A percentile compares a stretch with the other conserved stretches of the same genome.
Evolutionary conservation across 768 basidiomycete species (phyloP).

Genomic region (Trametes elegans): DNA sequence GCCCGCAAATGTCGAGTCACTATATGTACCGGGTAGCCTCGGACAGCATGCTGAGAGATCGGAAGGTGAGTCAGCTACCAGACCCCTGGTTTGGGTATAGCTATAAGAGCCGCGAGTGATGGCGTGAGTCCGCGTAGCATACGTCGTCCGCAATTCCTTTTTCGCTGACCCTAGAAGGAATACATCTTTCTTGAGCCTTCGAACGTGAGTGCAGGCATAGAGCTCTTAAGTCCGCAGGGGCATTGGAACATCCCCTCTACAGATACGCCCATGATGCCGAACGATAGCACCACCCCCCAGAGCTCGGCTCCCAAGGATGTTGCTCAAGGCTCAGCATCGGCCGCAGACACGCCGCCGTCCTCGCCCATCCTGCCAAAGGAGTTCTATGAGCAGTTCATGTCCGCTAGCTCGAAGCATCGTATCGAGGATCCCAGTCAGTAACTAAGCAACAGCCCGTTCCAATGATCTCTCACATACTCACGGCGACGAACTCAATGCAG

Average conservation of each 20-base stretch:
- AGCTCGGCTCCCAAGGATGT: not conserved
- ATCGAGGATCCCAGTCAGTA: conserved; percentile 61
- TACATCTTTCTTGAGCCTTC: too few species aligned
- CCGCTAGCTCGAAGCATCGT: conserved; percentile 52
- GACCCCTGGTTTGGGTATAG: not conserved
- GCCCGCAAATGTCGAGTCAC: not conserved
- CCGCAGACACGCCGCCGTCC: not conserved
- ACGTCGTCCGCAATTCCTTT: too few species aligned
- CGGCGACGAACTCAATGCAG: conserved; percentile 46
- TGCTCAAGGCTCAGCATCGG: too few species aligned
- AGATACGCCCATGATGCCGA: not conserved
- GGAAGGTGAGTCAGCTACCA: not conserved
- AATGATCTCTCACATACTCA: not conserved
- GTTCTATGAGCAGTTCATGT: conserved; percentile 60
- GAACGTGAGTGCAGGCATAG: too few species aligned
- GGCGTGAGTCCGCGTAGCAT: not conserved
- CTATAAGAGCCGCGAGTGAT: not conserved
- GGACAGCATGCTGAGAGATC: too few species aligned
- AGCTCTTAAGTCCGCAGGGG: too few species aligned
- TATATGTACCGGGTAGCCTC: not conserved
- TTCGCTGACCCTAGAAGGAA: too few species aligned
- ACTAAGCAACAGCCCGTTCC: not conserved
- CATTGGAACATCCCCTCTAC: not conserved
- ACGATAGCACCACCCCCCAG: not conserved
- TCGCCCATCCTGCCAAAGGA: conserved; percentile 40